Evolutionary conservation across 495 filamentous ascomycete genomes (phyloP).

Genomic region (Hypoxylon intermedium): DNA sequence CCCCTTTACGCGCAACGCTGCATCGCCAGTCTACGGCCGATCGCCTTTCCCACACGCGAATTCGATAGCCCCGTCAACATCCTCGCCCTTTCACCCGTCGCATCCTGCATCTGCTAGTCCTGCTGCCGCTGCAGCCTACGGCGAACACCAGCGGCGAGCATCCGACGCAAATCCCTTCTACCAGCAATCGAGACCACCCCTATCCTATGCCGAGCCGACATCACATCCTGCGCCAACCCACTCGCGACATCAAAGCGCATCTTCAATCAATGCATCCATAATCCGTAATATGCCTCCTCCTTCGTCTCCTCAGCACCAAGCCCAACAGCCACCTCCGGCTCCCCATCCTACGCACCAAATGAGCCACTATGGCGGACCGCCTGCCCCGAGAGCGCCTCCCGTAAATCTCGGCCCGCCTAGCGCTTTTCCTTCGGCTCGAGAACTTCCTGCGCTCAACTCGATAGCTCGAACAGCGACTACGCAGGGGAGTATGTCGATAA

Average conservation of each 20-base stretch:
- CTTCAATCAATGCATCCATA: constrained; percentile 57
- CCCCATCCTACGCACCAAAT: constrained; percentile 48
- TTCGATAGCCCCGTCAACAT: constrained; percentile 25
- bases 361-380: constrained; percentile 54
- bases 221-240: constrained; percentile 54
- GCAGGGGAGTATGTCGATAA: constrained; percentile 93
- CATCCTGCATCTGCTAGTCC: constrained; percentile 42
- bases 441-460: constrained; percentile 61
- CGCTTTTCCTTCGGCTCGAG: constrained; percentile 58
- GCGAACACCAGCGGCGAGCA: constrained; percentile 57
- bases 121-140: constrained; percentile 41
- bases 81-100: constrained; percentile 37
- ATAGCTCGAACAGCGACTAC: constrained; percentile 52
- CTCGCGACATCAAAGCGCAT: constrained; percentile 61
- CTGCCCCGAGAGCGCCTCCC: constrained; percentile 51
- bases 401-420: constrained; percentile 60
- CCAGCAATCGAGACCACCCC: constrained; percentile 48
- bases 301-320: constrained; percentile 55
- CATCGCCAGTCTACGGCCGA: constrained; percentile 45
- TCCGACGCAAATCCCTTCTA: constrained; percentile 57
- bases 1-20: constrained; percentile 46
- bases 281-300: constrained; percentile 62
- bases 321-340: constrained; percentile 44
- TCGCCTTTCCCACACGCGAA: constrained; percentile 42
- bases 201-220: constrained; percentile 53